phyloP scores from a whole-genome alignment of 352 stramenopile genomes.

The Hyaloperonospora brassicae region DNA sequence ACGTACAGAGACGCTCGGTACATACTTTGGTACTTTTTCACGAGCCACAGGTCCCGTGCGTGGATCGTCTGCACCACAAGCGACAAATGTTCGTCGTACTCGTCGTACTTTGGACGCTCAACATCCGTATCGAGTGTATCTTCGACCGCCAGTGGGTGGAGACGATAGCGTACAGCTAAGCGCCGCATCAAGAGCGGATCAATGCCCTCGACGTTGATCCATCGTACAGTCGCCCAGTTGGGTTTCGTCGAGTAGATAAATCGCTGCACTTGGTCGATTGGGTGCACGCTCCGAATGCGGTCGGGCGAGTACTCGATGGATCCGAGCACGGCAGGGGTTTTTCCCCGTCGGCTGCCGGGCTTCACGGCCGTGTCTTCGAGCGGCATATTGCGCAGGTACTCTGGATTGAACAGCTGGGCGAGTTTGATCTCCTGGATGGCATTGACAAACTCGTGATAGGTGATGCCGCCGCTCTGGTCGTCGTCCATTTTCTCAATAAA shows the following conservation, averaged over 20 bases:
- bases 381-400: slow-evolving; percentile 43
- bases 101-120: slow-evolving; percentile 78
- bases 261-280: slow-evolving; percentile 58
- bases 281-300: slow-evolving; percentile 66
- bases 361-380: slow-evolving; percentile 21
- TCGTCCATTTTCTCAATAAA: slow-evolving; percentile 81
- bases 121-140: slow-evolving; percentile 71
- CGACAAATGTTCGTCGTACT: slow-evolving; percentile 79
- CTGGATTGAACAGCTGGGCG: slow-evolving; percentile 69
- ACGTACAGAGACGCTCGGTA: slow-evolving; percentile 62
- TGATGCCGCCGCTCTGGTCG: slow-evolving; percentile 73
- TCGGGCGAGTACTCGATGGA: slow-evolving; percentile 76
- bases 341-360: neutral
- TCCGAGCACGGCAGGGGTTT: slow-evolving; percentile 29
- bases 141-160: slow-evolving; percentile 80
- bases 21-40: slow-evolving; percentile 67
- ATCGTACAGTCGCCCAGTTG: slow-evolving; percentile 62
- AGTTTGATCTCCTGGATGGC: slow-evolving; percentile 86
- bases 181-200: slow-evolving; percentile 57
- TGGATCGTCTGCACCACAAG: slow-evolving; percentile 65
- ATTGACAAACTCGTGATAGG: slow-evolving; percentile 77
- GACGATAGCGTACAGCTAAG: slow-evolving; percentile 75
- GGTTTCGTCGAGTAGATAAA: slow-evolving; percentile 84
- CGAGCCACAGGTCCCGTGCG: slow-evolving; percentile 37
- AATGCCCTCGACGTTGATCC: slow-evolving; percentile 70